Evolutionary conservation across 2,329 filamentous ascomycete genomes (phyloP).

Genomic region (Nemania sp.): DNA sequence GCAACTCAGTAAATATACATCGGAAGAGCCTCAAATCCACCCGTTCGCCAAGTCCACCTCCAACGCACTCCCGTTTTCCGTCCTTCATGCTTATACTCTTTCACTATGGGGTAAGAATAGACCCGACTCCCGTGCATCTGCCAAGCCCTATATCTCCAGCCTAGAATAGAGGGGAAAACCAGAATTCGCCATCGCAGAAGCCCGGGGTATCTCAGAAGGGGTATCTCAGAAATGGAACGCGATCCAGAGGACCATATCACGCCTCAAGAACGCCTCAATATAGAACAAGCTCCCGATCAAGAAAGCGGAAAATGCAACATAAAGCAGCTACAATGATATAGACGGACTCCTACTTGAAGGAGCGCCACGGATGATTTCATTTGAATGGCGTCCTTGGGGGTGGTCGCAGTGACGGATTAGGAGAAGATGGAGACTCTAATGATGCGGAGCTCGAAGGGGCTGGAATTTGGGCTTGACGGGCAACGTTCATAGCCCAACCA

Average conservation of each 20-base stretch:
- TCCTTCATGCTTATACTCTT: no score
- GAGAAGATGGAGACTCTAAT: slow-evolving; percentile 8
- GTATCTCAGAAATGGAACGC: background rate
- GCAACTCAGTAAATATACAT: no score
- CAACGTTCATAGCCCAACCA: slow-evolving; percentile 34
- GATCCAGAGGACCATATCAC: slow-evolving; percentile 1
- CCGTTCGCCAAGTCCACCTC: no score
- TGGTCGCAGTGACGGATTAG: slow-evolving; percentile 13
- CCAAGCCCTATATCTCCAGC: background rate
- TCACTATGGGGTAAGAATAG: no score
- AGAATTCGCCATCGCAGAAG: slow-evolving; percentile 9
- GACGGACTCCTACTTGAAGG: no score
- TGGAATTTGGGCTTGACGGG: slow-evolving; percentile 28
- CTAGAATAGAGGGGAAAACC: background rate
- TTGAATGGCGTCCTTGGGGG: slow-evolving; percentile 30
- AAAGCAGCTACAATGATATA: no score
- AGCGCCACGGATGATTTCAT: slow-evolving; percentile 8
- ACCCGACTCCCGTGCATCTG: background rate
- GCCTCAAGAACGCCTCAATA: slow-evolving; percentile 14
- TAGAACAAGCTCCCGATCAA: background rate
- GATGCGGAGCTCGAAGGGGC: slow-evolving; percentile 22
- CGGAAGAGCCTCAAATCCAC: no score
- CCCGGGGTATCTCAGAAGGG: slow-evolving; percentile 31
- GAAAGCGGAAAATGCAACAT: background rate
- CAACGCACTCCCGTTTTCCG: no score